Base-by-base conservation (phyloP, 2,329 filamentous ascomycete genomes). In the Aspergillus quadrilineatus region DNA sequence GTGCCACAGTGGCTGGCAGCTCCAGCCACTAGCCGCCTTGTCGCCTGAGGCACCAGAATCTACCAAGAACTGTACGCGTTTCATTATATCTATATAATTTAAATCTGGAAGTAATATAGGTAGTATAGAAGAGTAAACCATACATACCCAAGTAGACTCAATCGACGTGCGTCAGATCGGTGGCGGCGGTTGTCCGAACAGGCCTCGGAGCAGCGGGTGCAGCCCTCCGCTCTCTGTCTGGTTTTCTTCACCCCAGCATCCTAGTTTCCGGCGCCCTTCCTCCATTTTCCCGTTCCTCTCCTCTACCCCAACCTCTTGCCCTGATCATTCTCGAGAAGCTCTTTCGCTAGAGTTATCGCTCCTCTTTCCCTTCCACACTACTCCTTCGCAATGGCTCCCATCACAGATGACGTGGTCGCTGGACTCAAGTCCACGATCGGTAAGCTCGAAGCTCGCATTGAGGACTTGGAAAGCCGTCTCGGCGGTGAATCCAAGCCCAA, bases 371-470 rank as follows among this genome's bases (percentile, higher is more conserved):
- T 29, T 22, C 15, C 32, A 41, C 30, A 22, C 49, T 51, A 52
- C 54, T 50, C 58, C 50, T 50, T 73, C 75, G 77, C 82, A 82
- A 97, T 97, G 92, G 89, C 91, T 77, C 89, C 90, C 73, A 87
- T 93, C 77, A 88, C 89, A 74, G 89, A 94, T 73, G 86, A 92
- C 74, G 75, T 78, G 63, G 85, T 96, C 73, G 86, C 92, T 76
- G 84, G 88, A 78, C 85, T 97, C 71, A 92, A 92, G 80, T 85
- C 88, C 79, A 85, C 92, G 71, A 87, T 97, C 74, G 81, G 85
- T 73, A 85, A 85, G 78, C 88, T 99, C 68, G 92, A 97, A 79
- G 80, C 85, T 73, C 89, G 93, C 71, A 89, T 99, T 69, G 87
- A 89, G 77, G 84, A 90, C 72, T 85, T 99, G 65, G 94, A 99